Base-by-base conservation (phyloP, 1,139 yeast species). In the Nakaseomyces delphensis region DNA sequence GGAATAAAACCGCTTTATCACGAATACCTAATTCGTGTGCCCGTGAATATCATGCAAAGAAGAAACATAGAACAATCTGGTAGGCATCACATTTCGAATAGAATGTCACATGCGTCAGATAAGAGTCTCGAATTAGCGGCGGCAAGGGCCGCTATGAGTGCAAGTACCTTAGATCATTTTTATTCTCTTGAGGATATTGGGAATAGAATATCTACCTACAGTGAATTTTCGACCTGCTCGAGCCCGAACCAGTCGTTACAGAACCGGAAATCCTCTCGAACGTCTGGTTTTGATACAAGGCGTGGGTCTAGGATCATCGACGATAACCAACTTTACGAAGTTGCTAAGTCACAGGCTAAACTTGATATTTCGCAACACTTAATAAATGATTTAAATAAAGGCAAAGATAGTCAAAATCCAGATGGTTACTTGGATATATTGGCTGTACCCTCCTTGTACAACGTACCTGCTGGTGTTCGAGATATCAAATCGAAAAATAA, bases 51-150 rank as follows among this genome's bases (percentile, higher is more conserved):
- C n/a, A 10, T 11, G 9, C 28, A 25, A 10, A 25, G 28, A 21
- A 23, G 29, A 15, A 48, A 46, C 21, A 52, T 33, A 27, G 42
- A 39, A 28, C 11, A 31, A 18, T 16, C 35, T 18, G 6, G 35
- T 4, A 7, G 3, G 14, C 7, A 18, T 31, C 23, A 16, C 6
- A 31, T 2, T 9, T 4, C 23, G 4, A 33, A 33, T n/a, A 33
- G 37, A 21, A n/a, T 20, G 3, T 33, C 37, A 2, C 18, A n/a
- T 8, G 6, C 16, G 3, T 33, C 37, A 6, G 37, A 33, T n/a
- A 8, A 33, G 27, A 21, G 27, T 5, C 18, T 33, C 11, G 37
- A 33, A 33, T 20, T 33, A 20, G 37, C 37, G 7, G 37, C 37
- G 8, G 37, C 37, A 7, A 33, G 27, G 21, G 27, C 14, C 14